Evolutionary conservation across 202 grass and related monocot genomes (phyloP).

Genomic region (Zoysia matrella): DNA sequence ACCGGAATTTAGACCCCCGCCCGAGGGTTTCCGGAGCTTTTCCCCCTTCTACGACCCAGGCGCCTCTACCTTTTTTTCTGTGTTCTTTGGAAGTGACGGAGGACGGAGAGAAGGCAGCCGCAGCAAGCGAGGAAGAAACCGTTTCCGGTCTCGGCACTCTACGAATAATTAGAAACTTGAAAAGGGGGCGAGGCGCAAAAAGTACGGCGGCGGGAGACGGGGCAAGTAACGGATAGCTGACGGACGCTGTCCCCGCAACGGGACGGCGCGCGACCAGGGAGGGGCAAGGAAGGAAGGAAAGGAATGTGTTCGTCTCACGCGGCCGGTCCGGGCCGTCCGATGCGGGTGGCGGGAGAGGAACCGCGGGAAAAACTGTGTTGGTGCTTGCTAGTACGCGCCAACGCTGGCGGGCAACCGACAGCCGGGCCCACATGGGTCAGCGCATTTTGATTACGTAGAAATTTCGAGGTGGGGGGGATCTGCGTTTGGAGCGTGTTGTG

Average conservation of each 20-base stretch:
- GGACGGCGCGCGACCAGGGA: not conserved
- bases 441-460: not conserved
- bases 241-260: slow-evolving; percentile 7
- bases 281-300: slow-evolving; percentile 38
- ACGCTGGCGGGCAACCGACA: not conserved
- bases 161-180: slow-evolving; percentile 45
- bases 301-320: slow-evolving; percentile 33
- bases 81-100: slow-evolving; percentile 62
- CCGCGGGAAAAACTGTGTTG: slow-evolving; percentile 28
- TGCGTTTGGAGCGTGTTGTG: not conserved
- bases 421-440: not conserved
- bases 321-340: not conserved
- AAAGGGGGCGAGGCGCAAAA: slow-evolving; percentile 39
- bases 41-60: not conserved
- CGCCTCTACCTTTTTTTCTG: not conserved
- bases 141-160: slow-evolving; percentile 14
- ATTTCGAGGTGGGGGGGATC: not conserved
- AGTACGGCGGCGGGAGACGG: not conserved
- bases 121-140: slow-evolving; percentile 23
- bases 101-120: slow-evolving; percentile 5
- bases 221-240: slow-evolving; percentile 36
- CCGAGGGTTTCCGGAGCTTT: not conserved
- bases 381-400: slow-evolving; percentile 25
- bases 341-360: not conserved
- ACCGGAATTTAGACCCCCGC: not conserved